Evolutionary conservation across 2,329 filamentous ascomycete genomes (phyloP), one percentile per base, ranked within the genome.

Genomic region (Sporothrix dimorphospora): DNA sequence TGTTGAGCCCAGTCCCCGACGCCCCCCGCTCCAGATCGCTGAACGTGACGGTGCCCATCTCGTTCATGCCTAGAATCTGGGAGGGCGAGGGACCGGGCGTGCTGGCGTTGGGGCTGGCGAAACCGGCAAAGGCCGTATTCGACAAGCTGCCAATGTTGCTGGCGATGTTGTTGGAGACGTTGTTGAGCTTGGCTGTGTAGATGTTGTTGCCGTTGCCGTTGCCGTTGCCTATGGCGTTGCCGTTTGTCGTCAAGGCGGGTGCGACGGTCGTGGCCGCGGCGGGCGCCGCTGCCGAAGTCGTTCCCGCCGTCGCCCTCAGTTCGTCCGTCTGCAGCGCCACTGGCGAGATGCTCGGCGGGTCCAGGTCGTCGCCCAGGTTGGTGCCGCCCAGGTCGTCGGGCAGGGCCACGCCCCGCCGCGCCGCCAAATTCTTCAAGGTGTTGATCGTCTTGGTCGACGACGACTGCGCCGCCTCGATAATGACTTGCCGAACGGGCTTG

Each of bases 391-490:
- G 14, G 14, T 73, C 70, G 4, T 74, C 70, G 0, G 73, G 68
- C 63, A 74, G 45, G 8, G n/a, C 27, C 11, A 74, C 38, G 1
- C 53, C 53, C 5, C 68, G 59, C 12, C 57, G 34, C 1, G 40
- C 30, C 4, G 73, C 74, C 53, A 70, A 14, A 11, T 11, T 47
- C 14, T 42, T 53, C 4, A 75, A 49, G 8, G 69, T 67, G 3
- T 34, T 42, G 1, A 70, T 68, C 4, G 70, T 66, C 9, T 72
- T 27, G 0, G 51, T 71, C 0, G 72, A 59, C 3, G 63, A 30
- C 24, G 7, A 0, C 34, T 66, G 24, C 8, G 69, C 71, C 19
- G 73, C 69, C 4, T 72, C 72, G 7, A 72, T 9, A 53, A 75
- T 70, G 38, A 21, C 27, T 59, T 45, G 72, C 6, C 69, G 70